Evolutionary conservation across 208 protist species (phyloP).

Genomic region (Crithidia sp.): DNA sequence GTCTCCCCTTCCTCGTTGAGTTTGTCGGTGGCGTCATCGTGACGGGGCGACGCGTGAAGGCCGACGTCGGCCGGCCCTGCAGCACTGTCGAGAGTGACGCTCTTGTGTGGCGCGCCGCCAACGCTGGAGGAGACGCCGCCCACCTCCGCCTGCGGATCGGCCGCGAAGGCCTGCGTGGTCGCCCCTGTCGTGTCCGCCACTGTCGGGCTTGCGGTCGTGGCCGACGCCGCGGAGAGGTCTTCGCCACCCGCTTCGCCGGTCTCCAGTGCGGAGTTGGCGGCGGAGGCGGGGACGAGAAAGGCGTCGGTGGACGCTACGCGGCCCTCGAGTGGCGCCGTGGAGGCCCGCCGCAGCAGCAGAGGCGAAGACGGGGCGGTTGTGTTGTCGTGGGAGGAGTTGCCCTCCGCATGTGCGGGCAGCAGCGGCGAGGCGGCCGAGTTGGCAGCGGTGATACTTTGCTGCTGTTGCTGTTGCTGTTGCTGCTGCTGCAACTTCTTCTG

Average conservation of each 20-base stretch:
- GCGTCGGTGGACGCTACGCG: not conserved
- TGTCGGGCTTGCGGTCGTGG: no score
- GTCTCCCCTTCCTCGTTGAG: not conserved
- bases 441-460: not conserved
- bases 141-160: no score
- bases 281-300: not conserved
- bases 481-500: constrained; percentile 25
- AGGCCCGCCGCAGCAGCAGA: constrained; percentile 1
- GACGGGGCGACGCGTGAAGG: not conserved
- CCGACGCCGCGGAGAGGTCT: no score
- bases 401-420: not conserved
- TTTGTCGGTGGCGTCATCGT: not conserved
- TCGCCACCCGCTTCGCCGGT: no score
- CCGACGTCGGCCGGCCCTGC: no score
- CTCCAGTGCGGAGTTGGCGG: no score
- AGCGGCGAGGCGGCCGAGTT: not conserved
- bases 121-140: no score
- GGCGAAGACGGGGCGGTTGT: not conserved
- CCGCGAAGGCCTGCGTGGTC: no score
- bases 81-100: no score
- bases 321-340: not conserved
- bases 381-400: not conserved
- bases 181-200: no score
- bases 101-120: no score
- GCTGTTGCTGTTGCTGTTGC: constrained; percentile 8